Evolutionary conservation across 305 asterid species (phyloP).

Genomic region (Plantago coronopus): DNA sequence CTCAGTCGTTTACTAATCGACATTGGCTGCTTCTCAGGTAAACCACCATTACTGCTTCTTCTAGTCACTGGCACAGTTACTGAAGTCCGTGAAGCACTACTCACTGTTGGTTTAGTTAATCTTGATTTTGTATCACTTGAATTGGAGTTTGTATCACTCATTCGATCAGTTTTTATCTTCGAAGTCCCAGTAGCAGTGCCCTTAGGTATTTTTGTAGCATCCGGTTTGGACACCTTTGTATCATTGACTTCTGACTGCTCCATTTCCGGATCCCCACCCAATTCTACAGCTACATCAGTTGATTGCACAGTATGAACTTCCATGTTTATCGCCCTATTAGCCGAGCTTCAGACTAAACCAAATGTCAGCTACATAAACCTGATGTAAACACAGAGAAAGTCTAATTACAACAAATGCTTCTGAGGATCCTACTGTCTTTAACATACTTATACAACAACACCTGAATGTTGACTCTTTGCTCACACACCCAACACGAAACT

Average conservation of each 20-base stretch:
- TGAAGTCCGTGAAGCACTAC: conserved; percentile 58
- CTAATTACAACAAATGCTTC: not conserved
- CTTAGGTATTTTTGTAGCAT: conserved; percentile 27
- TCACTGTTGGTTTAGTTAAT: conserved; percentile 58
- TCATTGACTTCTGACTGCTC: conserved; percentile 23
- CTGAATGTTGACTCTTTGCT: not conserved
- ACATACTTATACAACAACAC: not conserved
- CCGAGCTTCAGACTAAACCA: conserved; percentile 22
- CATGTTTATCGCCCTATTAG: conserved; percentile 24
- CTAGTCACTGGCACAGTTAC: conserved; percentile 53
- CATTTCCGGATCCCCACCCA: conserved; percentile 21
- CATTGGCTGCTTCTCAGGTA: conserved; percentile 65
- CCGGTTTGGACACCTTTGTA: conserved; percentile 36
- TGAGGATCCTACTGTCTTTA: not conserved
- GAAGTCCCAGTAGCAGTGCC: conserved; percentile 28
- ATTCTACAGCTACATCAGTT: conserved; percentile 36
- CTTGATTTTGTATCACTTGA: conserved; percentile 40
- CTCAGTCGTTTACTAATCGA: conserved; percentile 41
- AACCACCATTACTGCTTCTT: conserved; percentile 81
- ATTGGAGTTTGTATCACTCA: conserved; percentile 32
- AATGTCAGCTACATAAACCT: conserved; percentile 3
- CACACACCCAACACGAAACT: too few relatives aligned
- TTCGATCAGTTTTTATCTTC: conserved; percentile 41
- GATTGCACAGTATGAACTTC: conserved; percentile 38
- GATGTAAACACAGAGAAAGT: not conserved